A percentile compares a stretch with the other conserved stretches of the same genome.
Evolutionary conservation across 176 grass and related monocot species (phyloP).

Genomic region (Phoenix dactylifera): DNA sequence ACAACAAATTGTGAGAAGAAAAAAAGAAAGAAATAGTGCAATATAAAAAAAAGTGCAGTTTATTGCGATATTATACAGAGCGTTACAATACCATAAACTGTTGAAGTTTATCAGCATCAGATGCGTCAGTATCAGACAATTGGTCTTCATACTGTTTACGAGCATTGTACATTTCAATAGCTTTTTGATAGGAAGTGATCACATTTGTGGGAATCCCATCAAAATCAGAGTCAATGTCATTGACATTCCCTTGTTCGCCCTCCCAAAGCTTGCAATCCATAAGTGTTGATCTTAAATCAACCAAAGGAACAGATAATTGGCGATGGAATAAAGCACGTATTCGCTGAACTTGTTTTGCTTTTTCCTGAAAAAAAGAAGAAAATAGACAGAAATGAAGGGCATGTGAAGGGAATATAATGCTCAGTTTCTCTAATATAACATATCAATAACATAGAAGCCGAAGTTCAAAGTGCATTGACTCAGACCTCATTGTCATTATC

Average conservation of each 20-base stretch:
- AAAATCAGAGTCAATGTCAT: constrained; percentile 44
- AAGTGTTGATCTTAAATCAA: constrained; percentile 56
- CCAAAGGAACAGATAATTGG: constrained; percentile 81
- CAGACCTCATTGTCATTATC: constrained; percentile 44
- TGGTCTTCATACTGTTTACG: constrained; percentile 78
- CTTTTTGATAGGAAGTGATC: constrained; percentile 55
- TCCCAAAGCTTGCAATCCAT: constrained; percentile 86
- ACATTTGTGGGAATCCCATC: constrained; percentile 72
- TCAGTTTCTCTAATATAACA: not conserved
- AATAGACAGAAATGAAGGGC: not conserved
- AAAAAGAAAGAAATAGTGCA: constrained; percentile 4
- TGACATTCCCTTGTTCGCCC: constrained; percentile 67
- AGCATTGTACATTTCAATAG: constrained; percentile 60
- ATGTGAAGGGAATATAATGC: no score
- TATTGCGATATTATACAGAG: no score
- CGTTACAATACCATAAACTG: constrained; percentile 47
- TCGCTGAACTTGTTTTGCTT: constrained; percentile 57
- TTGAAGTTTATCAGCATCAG: constrained; percentile 60
- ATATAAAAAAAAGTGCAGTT: constrained; percentile 1
- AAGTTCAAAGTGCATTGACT: not conserved
- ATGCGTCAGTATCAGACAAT: constrained; percentile 30
- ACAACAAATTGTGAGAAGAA: not conserved
- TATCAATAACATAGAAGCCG: not conserved
- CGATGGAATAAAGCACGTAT: constrained; percentile 69
- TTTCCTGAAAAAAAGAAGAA: constrained; percentile 37